These are phyloP conservation scores for Pestalotiopsis fici DNA, from an alignment of 2,329 filamentous ascomycete species.

Conservation along the genomic window DNA sequence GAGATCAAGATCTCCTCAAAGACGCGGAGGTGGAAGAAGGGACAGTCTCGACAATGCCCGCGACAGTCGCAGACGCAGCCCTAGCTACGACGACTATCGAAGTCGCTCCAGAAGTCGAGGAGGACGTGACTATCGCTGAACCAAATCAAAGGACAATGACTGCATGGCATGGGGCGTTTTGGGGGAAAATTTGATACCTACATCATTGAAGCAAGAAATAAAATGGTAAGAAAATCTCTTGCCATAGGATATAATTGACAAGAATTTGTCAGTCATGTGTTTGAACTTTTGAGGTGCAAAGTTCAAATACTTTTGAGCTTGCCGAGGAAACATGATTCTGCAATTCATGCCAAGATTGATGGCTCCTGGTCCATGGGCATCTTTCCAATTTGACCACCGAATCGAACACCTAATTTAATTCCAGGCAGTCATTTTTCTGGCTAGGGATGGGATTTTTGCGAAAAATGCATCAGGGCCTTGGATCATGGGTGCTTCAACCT, in stretches of 20 bases:
- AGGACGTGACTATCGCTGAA: constrained; percentile 33
- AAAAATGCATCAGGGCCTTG: no score
- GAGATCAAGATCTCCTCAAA: constrained; percentile 42
- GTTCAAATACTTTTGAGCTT: no score
- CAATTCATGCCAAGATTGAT: no score
- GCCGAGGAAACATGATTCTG: no score
- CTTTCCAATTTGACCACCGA: no score
- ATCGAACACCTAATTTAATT: no score
- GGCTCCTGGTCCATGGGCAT: no score
- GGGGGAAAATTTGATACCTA: constrained; percentile 6
- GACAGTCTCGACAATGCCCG: constrained; percentile 21
- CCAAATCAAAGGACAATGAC: not conserved
- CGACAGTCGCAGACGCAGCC: constrained; percentile 43
- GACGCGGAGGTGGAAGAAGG: constrained; percentile 31
- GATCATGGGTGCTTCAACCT: not conserved
- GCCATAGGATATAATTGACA: not conserved
- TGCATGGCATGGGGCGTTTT: constrained; percentile 6
- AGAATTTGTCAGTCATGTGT: not conserved
- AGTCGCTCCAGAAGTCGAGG: constrained; percentile 40
- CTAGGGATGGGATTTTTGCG: no score
- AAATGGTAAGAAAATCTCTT: not conserved
- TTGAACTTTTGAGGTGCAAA: no score
- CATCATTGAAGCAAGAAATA: not conserved
- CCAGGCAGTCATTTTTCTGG: no score
- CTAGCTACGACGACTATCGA: constrained; percentile 47